Conservation (phyloP, 1,139 yeast species). For the Entelexis sorbosivorans region DNA sequence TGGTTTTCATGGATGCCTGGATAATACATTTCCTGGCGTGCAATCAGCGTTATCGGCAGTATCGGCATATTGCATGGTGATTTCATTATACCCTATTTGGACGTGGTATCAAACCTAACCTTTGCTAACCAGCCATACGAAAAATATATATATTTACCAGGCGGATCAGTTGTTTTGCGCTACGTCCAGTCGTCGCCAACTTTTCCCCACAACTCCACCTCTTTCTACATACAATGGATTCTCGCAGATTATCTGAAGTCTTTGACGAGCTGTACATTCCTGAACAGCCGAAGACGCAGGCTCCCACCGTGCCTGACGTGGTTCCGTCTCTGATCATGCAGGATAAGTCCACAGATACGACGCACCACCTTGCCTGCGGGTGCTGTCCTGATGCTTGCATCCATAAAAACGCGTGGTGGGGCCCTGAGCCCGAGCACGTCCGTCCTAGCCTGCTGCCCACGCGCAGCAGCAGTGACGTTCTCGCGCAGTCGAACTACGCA, state of each 20-base stretch:
- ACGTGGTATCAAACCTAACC: constrained; percentile 4
- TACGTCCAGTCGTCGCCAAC: neutral
- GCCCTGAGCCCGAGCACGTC: constrained; percentile 17
- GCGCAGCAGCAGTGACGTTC: constrained; percentile 20
- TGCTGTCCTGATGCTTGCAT: constrained; percentile 39
- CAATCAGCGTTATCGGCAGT: constrained; percentile 1
- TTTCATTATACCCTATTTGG: constrained; percentile 7
- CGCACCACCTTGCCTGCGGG: constrained; percentile 39
- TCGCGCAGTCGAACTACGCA: constrained; percentile 12
- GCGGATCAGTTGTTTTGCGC: neutral
- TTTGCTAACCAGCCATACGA: constrained; percentile 5
- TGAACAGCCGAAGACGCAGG: constrained; percentile 22
- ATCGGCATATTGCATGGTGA: constrained; percentile 1
- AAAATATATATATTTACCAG: neutral
- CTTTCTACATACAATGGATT: constrained; percentile 32
- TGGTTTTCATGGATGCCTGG: constrained; percentile 2
- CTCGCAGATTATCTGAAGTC: constrained; percentile 33
- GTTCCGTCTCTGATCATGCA: constrained; percentile 42
- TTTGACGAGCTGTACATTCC: constrained; percentile 40
- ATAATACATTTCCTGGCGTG: constrained; percentile 13
- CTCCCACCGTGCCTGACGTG: constrained; percentile 33
- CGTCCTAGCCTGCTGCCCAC: constrained; percentile 23
- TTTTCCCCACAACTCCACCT: neutral
- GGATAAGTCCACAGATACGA: constrained; percentile 37
- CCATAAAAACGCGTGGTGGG: constrained; percentile 40